Evolutionary conservation across 2,329 filamentous ascomycete genomes (phyloP).

Genomic region (Fragosphaeria purpurea): DNA sequence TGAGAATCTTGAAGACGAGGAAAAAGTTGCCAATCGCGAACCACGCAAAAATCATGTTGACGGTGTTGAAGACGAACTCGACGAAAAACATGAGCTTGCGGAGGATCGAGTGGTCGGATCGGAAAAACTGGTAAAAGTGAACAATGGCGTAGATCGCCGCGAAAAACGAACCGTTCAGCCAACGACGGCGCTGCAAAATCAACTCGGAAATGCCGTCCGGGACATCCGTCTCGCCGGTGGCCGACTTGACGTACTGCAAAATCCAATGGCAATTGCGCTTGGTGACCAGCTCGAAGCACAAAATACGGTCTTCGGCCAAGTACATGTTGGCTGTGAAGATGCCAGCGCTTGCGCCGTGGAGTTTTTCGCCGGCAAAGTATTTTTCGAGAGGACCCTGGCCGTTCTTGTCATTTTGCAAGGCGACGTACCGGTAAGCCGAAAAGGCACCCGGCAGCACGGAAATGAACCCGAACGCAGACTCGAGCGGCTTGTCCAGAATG

Average conservation of each 20-base stretch:
- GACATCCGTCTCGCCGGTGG: slow-evolving; percentile 93
- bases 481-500: slow-evolving; percentile 92
- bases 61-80: slow-evolving; percentile 88
- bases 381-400: slow-evolving; percentile 92
- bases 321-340: slow-evolving; percentile 76
- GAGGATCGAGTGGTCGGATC: slow-evolving; percentile 78
- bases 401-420: slow-evolving; percentile 90
- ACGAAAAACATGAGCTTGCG: slow-evolving; percentile 84
- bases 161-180: slow-evolving; percentile 98
- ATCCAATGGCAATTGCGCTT: slow-evolving; percentile 98
- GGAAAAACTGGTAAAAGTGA: slow-evolving; percentile 93
- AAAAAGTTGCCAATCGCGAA: slow-evolving; percentile 99
- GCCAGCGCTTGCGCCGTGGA: slow-evolving; percentile 81
- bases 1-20: slow-evolving; percentile 94
- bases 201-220: slow-evolving; percentile 90
- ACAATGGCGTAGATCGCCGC: slow-evolving; percentile 90
- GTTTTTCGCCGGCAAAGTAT: slow-evolving; percentile 97
- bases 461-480: slow-evolving; percentile 97
- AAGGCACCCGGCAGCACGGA: slow-evolving; percentile 92
- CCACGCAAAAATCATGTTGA: slow-evolving; percentile 98
- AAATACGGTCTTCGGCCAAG: slow-evolving; percentile 77
- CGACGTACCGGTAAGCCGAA: slow-evolving; percentile 91
- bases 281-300: slow-evolving; percentile 91
- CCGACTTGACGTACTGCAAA: slow-evolving; percentile 95
- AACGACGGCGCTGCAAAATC: slow-evolving; percentile 88